These are phyloP conservation scores for Xylaria venustula DNA, from an alignment of 495 filamentous ascomycete genomes.

Conservation along the genomic window DNA sequence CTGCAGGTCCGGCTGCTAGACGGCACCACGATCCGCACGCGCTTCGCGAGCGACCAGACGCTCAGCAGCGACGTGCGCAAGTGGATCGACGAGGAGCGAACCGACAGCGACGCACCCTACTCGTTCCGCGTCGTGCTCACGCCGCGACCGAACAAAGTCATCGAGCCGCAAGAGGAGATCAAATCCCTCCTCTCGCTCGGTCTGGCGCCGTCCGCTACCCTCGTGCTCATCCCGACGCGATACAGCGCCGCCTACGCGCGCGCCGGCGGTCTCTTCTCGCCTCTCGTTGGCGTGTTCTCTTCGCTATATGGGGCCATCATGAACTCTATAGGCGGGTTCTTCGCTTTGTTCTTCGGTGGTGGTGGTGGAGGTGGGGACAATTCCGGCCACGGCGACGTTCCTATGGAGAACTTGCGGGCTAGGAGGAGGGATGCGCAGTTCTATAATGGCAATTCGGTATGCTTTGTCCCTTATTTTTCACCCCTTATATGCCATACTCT, in stretches of 20 bases:
- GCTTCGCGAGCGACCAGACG: conserved; percentile 63
- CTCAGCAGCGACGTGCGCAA: conserved; percentile 66
- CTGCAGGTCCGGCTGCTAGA: conserved; percentile 85
- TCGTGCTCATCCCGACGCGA: conserved; percentile 75
- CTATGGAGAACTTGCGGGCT: conserved; percentile 10
- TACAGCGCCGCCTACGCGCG: conserved; percentile 60
- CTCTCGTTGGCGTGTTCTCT: conserved; percentile 52
- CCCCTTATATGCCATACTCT: too few species aligned
- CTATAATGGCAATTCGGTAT: conserved; percentile 88
- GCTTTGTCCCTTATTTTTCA: conserved; percentile 21
- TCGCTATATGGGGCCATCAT: conserved; percentile 51
- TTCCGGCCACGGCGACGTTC: conserved; percentile 3
- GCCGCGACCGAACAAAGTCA: conserved; percentile 69
- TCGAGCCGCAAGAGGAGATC: conserved; percentile 72
- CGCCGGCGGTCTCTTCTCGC: conserved; percentile 27
- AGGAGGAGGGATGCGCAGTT: conserved; percentile 57
- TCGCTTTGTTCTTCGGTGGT: conserved; percentile 25
- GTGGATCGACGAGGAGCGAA: conserved; percentile 65
- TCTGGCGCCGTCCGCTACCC: conserved; percentile 72
- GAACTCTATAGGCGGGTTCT: conserved; percentile 27
- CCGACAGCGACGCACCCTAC: conserved; percentile 56
- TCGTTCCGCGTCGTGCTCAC: conserved; percentile 82
- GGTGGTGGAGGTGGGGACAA: conserved; percentile 22
- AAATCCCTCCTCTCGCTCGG: conserved; percentile 63
- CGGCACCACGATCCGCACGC: conserved; percentile 70